A percentile compares a stretch with the other conserved stretches of the same genome.
Conservation (phyloP, 2,329 filamentous ascomycete species). For the Scleromitrula shiraiana region DNA sequence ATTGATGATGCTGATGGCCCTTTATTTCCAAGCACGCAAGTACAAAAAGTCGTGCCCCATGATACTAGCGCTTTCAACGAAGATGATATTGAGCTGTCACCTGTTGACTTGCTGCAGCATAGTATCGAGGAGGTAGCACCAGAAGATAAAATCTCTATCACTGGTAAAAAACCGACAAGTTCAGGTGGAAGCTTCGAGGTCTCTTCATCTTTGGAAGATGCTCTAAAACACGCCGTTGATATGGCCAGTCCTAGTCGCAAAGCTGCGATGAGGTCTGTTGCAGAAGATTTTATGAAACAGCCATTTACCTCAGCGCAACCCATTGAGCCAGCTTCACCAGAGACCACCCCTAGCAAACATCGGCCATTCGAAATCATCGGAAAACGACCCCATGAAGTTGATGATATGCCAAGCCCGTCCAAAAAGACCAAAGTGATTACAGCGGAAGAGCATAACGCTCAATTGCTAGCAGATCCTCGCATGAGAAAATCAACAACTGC, state of each 20-base stretch:
- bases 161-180: conserved; percentile 6
- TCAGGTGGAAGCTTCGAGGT: conserved; percentile 26
- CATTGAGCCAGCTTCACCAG: neutral
- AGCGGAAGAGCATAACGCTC: conserved; percentile 86
- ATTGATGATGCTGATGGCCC: conserved; percentile 37
- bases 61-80: conserved; percentile 4
- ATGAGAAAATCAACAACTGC: conserved; percentile 84
- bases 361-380: neutral
- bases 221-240: conserved; percentile 18
- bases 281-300: too few species aligned
- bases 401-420: conserved; percentile 12
- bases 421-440: conserved; percentile 45
- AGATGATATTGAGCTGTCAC: neutral
- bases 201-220: conserved; percentile 29
- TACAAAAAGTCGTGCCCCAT: conserved; percentile 9
- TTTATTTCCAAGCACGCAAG: conserved; percentile 23
- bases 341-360: neutral
- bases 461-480: conserved; percentile 73
- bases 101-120: conserved; percentile 5
- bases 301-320: too few species aligned
- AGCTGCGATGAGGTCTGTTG: neutral
- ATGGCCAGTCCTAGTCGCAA: neutral
- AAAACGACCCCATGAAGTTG: conserved; percentile 13
- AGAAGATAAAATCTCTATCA: neutral
- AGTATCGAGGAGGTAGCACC: neutral